Base-by-base conservation (phyloP, 805 yeast genomes). In the Kodamaea kaohsiungensis region DNA sequence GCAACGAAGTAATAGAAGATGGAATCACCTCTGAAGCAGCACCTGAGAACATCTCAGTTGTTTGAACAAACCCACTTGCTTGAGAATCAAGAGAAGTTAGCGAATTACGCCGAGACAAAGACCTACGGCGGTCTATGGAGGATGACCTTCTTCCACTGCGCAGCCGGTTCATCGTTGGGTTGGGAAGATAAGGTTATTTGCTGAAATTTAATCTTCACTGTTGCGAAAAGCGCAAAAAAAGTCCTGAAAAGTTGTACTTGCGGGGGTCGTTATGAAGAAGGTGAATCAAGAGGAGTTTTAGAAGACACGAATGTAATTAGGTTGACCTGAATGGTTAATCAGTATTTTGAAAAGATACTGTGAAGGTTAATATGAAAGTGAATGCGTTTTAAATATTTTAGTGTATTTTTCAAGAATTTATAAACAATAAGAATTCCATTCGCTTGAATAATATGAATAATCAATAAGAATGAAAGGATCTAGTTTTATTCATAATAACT, bases 21-120 rank as follows among this genome's bases (percentile, higher is more conserved):
- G 96, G 96, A 45, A 88, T 82, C 46, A 84, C 81, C 59, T 86
- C 90, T 2, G 88, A 81, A 0, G 88, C 87, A 1, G 88, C 92
- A 51, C 96, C 96, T 2, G 89, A 84, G 66, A 80, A 88, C 74
- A 87, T 83, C 66, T 88, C 96, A 16, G 83, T 77, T 61, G 73
- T 83, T 52, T 86, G 89, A 22, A 70, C 55, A 16, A 71, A 61
- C 25, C 56, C 56, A 53, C 64, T 62, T 16, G 57, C 49, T 2
- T 63, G 51, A 4, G 75, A 67, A 42, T 71, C 77, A 27, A 68
- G 46, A 0, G 78, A 73, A 1, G 65, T 50, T 7, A 73, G 63
- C 12, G 78, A 72, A 52, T 65, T 67, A 48, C 66, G 69, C 49
- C 76, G 68, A 1, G 73, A 67, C 7, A 62, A 55, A 2, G 69